Conservation (phyloP, 176 grass and related monocot species). For the Pharus latifolius region DNA sequence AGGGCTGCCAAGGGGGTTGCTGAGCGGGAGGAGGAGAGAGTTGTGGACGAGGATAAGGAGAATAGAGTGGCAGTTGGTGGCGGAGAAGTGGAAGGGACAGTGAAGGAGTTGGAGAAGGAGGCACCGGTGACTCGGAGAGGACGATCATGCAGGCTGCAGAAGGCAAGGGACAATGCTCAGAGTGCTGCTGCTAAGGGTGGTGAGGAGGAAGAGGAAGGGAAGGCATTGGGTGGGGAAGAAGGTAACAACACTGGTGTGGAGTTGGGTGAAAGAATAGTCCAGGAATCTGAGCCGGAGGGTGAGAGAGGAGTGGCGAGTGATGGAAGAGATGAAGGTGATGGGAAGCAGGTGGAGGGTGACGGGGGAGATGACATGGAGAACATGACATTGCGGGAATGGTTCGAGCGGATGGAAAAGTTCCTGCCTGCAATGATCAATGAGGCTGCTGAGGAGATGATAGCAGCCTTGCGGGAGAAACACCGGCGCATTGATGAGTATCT, state of each 20-base stretch:
- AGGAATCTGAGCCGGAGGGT: background rate
- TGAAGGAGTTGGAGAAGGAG: background rate
- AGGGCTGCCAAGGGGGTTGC: background rate
- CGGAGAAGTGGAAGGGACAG: slow-evolving; percentile 2
- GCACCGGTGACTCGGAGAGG: background rate
- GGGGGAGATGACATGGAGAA: slow-evolving; percentile 29
- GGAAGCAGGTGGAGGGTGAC: background rate
- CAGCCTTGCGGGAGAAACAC: slow-evolving; percentile 29
- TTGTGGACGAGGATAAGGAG: background rate
- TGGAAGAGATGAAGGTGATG: background rate
- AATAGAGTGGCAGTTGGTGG: background rate
- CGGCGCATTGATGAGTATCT: slow-evolving; percentile 30
- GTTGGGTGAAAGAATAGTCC: background rate
- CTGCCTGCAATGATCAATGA: slow-evolving; percentile 41
- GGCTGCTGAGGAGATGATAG: slow-evolving; percentile 39
- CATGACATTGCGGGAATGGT: slow-evolving; percentile 81
- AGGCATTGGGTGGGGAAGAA: background rate
- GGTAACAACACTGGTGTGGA: background rate
- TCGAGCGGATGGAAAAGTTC: slow-evolving; percentile 43
- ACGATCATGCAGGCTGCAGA: background rate
- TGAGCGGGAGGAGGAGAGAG: background rate
- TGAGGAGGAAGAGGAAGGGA: background rate
- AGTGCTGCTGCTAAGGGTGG: background rate
- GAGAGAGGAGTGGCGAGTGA: background rate
- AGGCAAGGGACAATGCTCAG: background rate